Percentiles rank a stretch among this genome's conserved stretches.
Conservation (phyloP, 202 grass and related monocot genomes). For the Panicum hallii region DNA sequence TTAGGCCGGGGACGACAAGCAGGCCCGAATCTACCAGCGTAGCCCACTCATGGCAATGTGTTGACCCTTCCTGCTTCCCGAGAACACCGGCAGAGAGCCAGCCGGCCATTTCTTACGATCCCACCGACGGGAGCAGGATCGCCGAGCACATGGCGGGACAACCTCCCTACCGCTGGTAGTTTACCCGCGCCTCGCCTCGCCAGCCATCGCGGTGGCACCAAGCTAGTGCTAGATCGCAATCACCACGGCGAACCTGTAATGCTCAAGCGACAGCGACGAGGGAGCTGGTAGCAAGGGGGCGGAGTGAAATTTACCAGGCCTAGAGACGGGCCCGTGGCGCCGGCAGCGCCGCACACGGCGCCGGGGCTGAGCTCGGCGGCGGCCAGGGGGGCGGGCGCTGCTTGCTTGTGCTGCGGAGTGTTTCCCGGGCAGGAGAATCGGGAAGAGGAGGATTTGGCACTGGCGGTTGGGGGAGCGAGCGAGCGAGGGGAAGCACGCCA, state of each 20-base stretch:
- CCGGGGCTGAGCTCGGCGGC: slow-evolving; percentile 22
- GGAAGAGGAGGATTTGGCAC: background rate
- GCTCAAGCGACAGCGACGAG: slow-evolving; percentile 44
- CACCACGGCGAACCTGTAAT: slow-evolving; percentile 33
- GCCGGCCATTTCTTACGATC: slow-evolving; percentile 22
- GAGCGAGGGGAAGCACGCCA: background rate
- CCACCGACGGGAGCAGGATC: slow-evolving; percentile 41
- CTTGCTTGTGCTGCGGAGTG: background rate
- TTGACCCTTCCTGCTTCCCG: slow-evolving; percentile 42
- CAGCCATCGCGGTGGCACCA: background rate
- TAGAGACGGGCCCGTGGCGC: background rate
- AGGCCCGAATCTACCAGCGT: slow-evolving; percentile 34
- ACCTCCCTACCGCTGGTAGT: background rate
- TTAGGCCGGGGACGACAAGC: slow-evolving; percentile 27
- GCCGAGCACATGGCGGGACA: slow-evolving; percentile 8
- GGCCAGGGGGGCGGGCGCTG: background rate
- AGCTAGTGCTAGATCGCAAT: slow-evolving; percentile 37
- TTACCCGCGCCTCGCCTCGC: background rate
- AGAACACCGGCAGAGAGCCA: slow-evolving; percentile 7
- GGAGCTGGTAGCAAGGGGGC: background rate
- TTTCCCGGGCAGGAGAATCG: background rate
- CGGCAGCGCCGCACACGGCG: background rate
- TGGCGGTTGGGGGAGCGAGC: background rate
- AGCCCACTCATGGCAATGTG: slow-evolving; percentile 41
- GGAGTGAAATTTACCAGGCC: slow-evolving; percentile 39